Evolutionary conservation across 768 basidiomycete species (phyloP), one percentile per base, ranked within the genome.

Genomic region (Suillus placidus): DNA sequence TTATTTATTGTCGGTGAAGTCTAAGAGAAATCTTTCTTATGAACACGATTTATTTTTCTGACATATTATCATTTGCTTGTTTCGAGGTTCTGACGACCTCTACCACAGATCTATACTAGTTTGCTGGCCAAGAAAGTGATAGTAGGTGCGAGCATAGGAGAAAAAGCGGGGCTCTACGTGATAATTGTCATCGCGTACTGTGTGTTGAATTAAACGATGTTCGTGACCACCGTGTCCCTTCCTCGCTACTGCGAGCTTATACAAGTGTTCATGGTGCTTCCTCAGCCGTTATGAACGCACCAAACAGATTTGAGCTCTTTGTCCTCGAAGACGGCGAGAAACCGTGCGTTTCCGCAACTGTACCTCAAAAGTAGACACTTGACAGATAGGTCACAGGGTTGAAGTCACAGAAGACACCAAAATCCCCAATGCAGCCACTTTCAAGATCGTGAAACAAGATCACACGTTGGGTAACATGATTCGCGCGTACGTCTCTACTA

Each of bases 381-480:
- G 30, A 52, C 62, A n/a, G 63, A 42, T 47, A 57, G 35, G 35
- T 64, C 30, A n/a, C 74, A 98, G 96, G 54, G 88, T 99, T 64
- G 93, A 95, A 72, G 84, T 99, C 52, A 87, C 85, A 0, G 96
- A 99, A 78, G 97, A 99, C 79, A 96, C 94, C 52, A 98, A 97
- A 81, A 94, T 99, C 67, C 96, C 96, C 0, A 97, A 98, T 72
- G 95, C 97, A 2, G 97, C 97, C 20, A 97, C 96, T 0, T 88
- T 99, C 68, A 94, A 94, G 71, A 83, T 99, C 71, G 83, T 93
- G 66, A 98, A 98, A 80, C 97, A 99, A 75, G 97, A 99, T 74
- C 97, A 99, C 75, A 99, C 97, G 0, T 80, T 99, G 7, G 97
- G 89, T 10, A 96, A 96, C 80, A 93, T 99, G 92, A 83, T 99